Base-by-base conservation (phyloP, 2,329 filamentous ascomycete genomes). In the Pestalotiopsis sp. region DNA sequence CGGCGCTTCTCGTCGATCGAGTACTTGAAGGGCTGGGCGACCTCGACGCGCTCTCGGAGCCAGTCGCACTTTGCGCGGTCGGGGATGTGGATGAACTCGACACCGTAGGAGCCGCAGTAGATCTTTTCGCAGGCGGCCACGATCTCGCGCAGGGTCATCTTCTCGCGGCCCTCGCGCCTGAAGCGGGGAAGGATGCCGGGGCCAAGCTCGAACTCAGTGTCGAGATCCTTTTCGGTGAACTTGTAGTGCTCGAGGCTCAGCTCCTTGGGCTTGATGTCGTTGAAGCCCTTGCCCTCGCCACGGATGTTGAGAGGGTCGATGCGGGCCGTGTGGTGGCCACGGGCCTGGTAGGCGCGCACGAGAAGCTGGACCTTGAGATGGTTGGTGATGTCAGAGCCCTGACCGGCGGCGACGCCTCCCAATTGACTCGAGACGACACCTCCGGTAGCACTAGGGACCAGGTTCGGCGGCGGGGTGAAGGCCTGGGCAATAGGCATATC, bases 41-140 rank as follows among this genome's bases (percentile, higher is more conserved):
- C 92, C 85, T 99, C 96, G 75, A 98, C 88, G 72, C 96, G 93
- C 83, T 97, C 93, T 77, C 96, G 91, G 71, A 99, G 90, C 96
- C 96, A 99, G 84, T 99, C 96, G 85, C 96, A 99, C 83, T 97
- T 96, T 80, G 95, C 93, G 77, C 96, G 90, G 81, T 99, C 95
- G 68, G 96, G 95, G 73, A 99, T 99, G 83, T 99, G 96, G 79
- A 99, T 98, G 84, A 98, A 99, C 82, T 99, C 96, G 69, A 98
- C 90, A 81, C 96, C 95, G 79, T 97, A 98, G n/a, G 94, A 94
- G 74, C 96, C 95, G 79, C 94, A 97, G 87, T 99, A 99, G 77
- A 97, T 93, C 80, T 91, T 92, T 84, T 99, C 96, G 84, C 96
- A 99, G 70, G 94, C 90, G 64, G 87, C 92, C 75, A 99, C 91